Evolutionary conservation across 2,329 filamentous ascomycete species (phyloP).

Genomic region (Aspergillus pseudotamarii): DNA sequence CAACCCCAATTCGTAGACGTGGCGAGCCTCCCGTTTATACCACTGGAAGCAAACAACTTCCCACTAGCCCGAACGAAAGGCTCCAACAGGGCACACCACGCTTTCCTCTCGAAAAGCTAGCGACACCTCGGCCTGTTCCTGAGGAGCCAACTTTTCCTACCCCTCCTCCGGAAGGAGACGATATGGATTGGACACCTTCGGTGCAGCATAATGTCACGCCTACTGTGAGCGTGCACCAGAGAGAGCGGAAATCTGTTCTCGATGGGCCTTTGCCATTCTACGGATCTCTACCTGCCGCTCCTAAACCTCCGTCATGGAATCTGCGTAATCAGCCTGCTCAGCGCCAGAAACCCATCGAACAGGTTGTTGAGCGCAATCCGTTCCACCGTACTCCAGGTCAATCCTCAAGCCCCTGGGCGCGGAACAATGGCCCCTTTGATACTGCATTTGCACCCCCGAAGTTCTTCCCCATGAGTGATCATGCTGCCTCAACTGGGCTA

Average conservation of each 20-base stretch:
- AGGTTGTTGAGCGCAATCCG: conserved; percentile 39
- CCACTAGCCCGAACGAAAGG: conserved; percentile 19
- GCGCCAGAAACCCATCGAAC: conserved; percentile 35
- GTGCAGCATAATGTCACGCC: conserved; percentile 39
- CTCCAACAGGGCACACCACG: conserved; percentile 23
- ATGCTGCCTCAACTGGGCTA: conserved; percentile 47
- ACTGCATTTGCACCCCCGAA: conserved; percentile 46
- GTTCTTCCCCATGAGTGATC: conserved; percentile 48
- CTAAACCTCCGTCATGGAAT: conserved; percentile 44
- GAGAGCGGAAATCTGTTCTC: conserved; percentile 32
- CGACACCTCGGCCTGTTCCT: conserved; percentile 27
- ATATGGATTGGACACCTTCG: conserved; percentile 57
- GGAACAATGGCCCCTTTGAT: conserved; percentile 23
- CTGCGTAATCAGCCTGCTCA: conserved; percentile 37
- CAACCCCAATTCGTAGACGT: conserved; percentile 26
- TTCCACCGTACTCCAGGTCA: conserved; percentile 38
- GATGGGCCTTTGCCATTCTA: conserved; percentile 46
- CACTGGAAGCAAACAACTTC: conserved; percentile 18
- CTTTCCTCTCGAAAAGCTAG: conserved; percentile 48
- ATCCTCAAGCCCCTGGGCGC: conserved; percentile 24
- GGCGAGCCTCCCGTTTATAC: conserved; percentile 21
- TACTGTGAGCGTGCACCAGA: conserved; percentile 32
- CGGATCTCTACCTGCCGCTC: conserved; percentile 45
- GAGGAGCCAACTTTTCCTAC: conserved; percentile 35
- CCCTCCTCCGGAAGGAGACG: conserved; percentile 44